Base-by-base conservation (phyloP, 1,284 basidiomycete species). In the Stereum hirsutum region DNA sequence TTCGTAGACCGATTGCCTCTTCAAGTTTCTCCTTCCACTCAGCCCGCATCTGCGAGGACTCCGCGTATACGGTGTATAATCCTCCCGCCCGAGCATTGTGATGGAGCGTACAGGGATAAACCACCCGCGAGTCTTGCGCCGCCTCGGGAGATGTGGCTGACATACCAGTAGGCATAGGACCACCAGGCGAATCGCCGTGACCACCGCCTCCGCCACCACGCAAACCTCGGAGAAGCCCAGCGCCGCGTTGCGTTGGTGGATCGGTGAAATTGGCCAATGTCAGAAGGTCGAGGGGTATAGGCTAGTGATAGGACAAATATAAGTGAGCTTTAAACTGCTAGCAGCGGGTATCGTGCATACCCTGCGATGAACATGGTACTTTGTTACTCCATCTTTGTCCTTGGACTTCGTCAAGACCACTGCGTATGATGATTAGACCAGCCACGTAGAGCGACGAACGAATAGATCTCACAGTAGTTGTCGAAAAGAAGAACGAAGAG, bases 11-110 rank as follows among this genome's bases (percentile, higher is more conserved):
- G 42, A 91, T 77, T 6, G 92, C 92, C 60, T 95, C 89, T 47
- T 90, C 81, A 10, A 98, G 64, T 63, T 90, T 93, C 54, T 80
- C 70, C 57, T 87, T 85, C 96, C 96, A 99, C 47, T 93, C 89
- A 12, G 67, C 58, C 1, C 94, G 78, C 3, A 74, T 72, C n/a
- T 77, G 72, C 6, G 75, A 67, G 1, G 82, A 78, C 47, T 97
- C 91, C 1, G 91, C 85, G 61, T 88, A 98, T 5, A 98, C 64
- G 1, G 86, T 85, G 56, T 89, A 88, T 8, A 81, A 64, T 2
- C 93, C 91, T 7, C 89, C 88, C 23, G 82, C 66, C 31, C 89
- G 74, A 5, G 89, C 92, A 43, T 84, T 87, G 54, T 92, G 86
- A 54, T 89, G 83, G 40, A 95, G 77, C 0, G 82, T 86, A 55